Conservation (phyloP, 805 yeast genomes). For the Schwanniomyces sp. region DNA sequence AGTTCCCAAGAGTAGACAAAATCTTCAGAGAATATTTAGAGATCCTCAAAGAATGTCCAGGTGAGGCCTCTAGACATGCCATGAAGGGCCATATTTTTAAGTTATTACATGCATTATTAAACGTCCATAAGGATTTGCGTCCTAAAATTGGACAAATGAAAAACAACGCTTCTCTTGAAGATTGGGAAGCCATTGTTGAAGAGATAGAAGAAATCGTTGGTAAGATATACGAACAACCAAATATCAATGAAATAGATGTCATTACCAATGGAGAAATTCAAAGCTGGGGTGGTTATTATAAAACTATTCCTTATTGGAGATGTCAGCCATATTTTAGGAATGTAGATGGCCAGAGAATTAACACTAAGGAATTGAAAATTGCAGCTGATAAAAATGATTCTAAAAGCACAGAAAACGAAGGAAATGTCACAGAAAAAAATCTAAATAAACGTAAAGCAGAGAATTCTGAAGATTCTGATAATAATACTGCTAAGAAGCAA, state of each 20-base stretch:
- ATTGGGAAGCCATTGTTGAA: conserved; percentile 53
- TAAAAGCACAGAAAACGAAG: not conserved
- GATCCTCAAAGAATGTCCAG: conserved; percentile 60
- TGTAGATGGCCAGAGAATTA: conserved; percentile 69
- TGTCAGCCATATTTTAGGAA: conserved; percentile 93
- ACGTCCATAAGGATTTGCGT: conserved; percentile 75
- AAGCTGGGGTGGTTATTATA: conserved; percentile 80
- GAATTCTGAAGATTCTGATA: not conserved
- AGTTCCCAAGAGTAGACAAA: conserved; percentile 83
- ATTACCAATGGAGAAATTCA: conserved; percentile 54
- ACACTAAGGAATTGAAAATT: conserved; percentile 34
- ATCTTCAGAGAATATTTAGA: conserved; percentile 86
- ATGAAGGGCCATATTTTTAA: conserved; percentile 94
- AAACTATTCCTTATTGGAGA: conserved; percentile 89
- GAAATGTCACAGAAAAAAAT: not conserved
- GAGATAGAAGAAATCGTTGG: conserved; percentile 68
- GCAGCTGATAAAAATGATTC: conserved; percentile 28
- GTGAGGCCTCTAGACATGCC: conserved; percentile 74
- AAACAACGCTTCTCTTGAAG: conserved; percentile 34
- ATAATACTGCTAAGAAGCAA: not conserved
- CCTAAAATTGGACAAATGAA: conserved; percentile 60
- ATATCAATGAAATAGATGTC: conserved; percentile 56
- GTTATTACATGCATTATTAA: conserved; percentile 75
- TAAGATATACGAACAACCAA: conserved; percentile 50
- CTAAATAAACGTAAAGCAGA: conserved; percentile 2